Percentiles rank a stretch among this genome's conserved stretches.
These are phyloP conservation scores for Mortierella sp. DNA, from an alignment of 371 early-diverging fungal genomes.

Conservation along the genomic window DNA sequence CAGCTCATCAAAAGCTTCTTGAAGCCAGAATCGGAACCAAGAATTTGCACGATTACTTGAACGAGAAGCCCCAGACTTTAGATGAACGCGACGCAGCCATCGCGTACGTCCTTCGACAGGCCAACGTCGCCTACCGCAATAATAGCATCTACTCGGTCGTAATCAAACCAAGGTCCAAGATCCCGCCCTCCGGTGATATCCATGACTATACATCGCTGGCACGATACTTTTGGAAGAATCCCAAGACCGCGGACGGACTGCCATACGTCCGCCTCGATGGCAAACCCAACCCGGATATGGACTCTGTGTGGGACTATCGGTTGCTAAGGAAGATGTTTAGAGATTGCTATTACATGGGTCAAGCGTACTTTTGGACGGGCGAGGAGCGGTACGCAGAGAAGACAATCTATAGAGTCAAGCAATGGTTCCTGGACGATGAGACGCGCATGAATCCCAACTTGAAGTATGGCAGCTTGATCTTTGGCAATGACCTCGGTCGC, in stretches of 20 bases:
- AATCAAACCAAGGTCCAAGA: constrained; percentile 43
- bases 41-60: constrained; percentile 13
- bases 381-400: constrained; percentile 55
- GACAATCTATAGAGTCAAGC: constrained; percentile 42
- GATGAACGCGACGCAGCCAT: constrained; percentile 21
- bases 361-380: constrained; percentile 57
- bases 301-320: constrained; percentile 52
- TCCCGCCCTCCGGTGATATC: constrained; percentile 55
- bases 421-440: constrained; percentile 58
- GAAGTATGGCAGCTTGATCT: constrained; percentile 52
- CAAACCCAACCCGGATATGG: constrained; percentile 58
- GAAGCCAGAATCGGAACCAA: constrained; percentile 21
- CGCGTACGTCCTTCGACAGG: constrained; percentile 21
- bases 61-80: background rate
- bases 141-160: constrained; percentile 56
- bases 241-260: constrained; percentile 39
- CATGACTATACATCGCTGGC: constrained; percentile 62
- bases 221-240: constrained; percentile 58
- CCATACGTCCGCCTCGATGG: constrained; percentile 58
- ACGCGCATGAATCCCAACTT: constrained; percentile 60
- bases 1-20: constrained; percentile 11
- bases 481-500: constrained; percentile 47
- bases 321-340: constrained; percentile 48
- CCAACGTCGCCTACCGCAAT: constrained; percentile 44
- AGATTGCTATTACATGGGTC: constrained; percentile 52